Evolutionary conservation across 2,329 filamentous ascomycete genomes (phyloP), one percentile per base, ranked within the genome.

Genomic region (Lecanicillium sp.): DNA sequence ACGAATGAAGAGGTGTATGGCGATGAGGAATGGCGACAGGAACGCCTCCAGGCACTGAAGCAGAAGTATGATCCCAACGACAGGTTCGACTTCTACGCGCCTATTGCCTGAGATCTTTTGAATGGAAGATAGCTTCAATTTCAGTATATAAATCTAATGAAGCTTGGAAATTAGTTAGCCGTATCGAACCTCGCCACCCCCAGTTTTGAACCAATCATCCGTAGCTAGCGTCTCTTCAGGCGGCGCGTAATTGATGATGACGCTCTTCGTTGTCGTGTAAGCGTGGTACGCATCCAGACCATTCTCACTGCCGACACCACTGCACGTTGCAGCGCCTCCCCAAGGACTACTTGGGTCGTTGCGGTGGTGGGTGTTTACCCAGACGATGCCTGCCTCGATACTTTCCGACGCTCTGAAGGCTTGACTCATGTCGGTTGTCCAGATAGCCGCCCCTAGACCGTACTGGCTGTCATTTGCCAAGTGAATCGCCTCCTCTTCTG

Each of bases 391-490:
- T 1, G 84, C 81, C 45, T 77, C 71, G 47, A 90, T 70, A 32
- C 69, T 69, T 53, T 85, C 83, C 37, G 82, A 78, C 3, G 88
- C 80, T 28, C 37, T 25, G 12, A 42, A 88, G 80, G 4, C 84
- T 78, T 35, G 82, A 75, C 56, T 86, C 54, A 89, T 66, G 59
- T 87, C 80, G 46, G 64, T 73, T 20, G 85, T 90, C 77, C 87
- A 85, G 15, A 90, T 68, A 18, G 79, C 83, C 17, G 84, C 82
- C 38, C 84, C 85, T 19, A 92, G 73, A 45, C 83, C 84, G 58
- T 86, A 90, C 45, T 71, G 81, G 52, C 75, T 83, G 60, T 75
- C 70, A 68, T 92, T 90, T 43, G 78, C 84, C 33, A 85, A 63
- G 38, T 66, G 64, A 51, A 90, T 71, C 30, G 78, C 84, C 35